Evolutionary conservation across 495 filamentous ascomycete genomes (phyloP), one percentile per base, ranked within the genome.

Genomic region (Schizothecium vesticola): DNA sequence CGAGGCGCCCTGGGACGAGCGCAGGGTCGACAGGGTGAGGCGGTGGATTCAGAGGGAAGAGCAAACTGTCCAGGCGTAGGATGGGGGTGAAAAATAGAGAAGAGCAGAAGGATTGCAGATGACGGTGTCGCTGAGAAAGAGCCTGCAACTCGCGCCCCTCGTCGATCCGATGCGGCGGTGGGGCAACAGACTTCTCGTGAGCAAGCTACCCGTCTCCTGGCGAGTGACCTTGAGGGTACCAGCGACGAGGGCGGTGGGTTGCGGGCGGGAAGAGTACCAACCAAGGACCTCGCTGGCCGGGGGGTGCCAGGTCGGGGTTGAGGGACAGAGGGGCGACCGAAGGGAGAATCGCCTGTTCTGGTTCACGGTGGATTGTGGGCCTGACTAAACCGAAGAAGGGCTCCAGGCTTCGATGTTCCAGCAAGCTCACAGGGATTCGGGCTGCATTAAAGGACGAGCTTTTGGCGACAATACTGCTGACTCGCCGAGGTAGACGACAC

Each of bases 141-240:
- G 25, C 57, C 43, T 51, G 43, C 43, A 23, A 36, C 21, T 55
- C 23, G 61, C 26, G 26, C 60, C 66, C 64, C 61, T 68, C 70
- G 70, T 68, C 59, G 66, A 43, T 67, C 24, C 36, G 66, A 61
- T 51, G 26, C n/a, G 51, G 36, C 72, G 61, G 72, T 76, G 74
- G 74, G 72, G 74, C 43, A 51, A 51, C 43, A 19, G 43, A 51
- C 43, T 51, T 51, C 43, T 19, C 43, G 43, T n/a, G 43, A 51
- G 16, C 43, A 19, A 51, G 16, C 16, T 19, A 19, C 33, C 33
- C 33, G 43, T 51, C 43, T n/a, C 19, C 24, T 23, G 31, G 24
- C 23, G 24, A 68, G 64, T 56, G 74, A 75, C 72, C 31, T 74
- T 66, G 33, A 55, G 31, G 64, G 70, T 71, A 75, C 73, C 23